Evolutionary conservation across 768 basidiomycete genomes (phyloP).

Genomic region (Auricularia heimuer): DNA sequence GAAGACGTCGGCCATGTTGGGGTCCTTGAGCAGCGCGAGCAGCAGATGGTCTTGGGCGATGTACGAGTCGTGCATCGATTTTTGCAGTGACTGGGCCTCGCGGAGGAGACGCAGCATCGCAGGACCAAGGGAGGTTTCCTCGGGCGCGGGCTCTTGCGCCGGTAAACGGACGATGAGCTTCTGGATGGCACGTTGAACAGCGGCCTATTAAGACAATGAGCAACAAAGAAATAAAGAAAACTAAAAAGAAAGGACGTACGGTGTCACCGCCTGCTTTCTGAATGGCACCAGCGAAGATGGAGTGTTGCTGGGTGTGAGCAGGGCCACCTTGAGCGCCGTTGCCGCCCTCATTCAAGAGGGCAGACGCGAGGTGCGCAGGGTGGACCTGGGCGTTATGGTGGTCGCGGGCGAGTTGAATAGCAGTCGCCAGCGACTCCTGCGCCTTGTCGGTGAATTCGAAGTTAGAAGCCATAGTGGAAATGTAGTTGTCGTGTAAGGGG

Average conservation of each 20-base stretch:
- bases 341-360: conserved; percentile 62
- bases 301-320: conserved; percentile 12
- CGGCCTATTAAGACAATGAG: conserved; percentile 25
- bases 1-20: conserved; percentile 53
- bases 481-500: conserved; percentile 2
- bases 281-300: conserved; percentile 70
- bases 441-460: conserved; percentile 85
- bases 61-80: conserved; percentile 82
- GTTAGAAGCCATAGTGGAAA: conserved; percentile 37
- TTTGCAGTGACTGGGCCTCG: conserved; percentile 68
- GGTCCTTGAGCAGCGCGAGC: conserved; percentile 71
- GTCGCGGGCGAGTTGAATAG: conserved; percentile 76
- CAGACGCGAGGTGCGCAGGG: conserved; percentile 76
- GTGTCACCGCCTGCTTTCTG: conserved; percentile 80
- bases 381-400: conserved; percentile 76
- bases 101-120: conserved; percentile 52
- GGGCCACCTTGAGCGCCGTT: conserved; percentile 7
- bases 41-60: conserved; percentile 90
- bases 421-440: conserved; percentile 53
- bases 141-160: conserved; percentile 75
- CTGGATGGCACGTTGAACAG: conserved; percentile 63
- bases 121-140: conserved; percentile 58
- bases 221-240: neutral
- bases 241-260: conserved; percentile 31
- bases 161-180: conserved; percentile 74